Evolutionary conservation across 2,329 filamentous ascomycete genomes (phyloP).

Genomic region (Pseudonectria foliicola): DNA sequence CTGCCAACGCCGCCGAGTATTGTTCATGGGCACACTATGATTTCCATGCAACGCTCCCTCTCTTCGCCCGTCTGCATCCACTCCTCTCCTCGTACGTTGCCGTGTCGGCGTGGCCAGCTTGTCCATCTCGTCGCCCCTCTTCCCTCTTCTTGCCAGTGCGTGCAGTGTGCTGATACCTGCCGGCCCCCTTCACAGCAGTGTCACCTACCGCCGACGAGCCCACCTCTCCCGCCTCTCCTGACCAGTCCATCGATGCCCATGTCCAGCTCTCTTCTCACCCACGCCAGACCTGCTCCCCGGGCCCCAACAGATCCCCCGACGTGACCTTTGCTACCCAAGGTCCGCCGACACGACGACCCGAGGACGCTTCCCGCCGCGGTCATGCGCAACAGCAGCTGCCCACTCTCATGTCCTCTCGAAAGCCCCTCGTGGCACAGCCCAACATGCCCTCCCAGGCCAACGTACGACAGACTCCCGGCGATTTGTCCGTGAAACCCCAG

Average conservation of each 20-base stretch:
- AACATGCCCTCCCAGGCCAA: conserved; percentile 23
- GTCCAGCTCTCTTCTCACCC: conserved; percentile 38
- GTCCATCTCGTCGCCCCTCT: conserved; percentile 1
- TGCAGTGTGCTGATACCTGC: conserved; percentile 24
- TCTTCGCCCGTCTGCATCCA: conserved; percentile 55
- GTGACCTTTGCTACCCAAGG: conserved; percentile 26
- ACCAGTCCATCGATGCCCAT: conserved; percentile 47
- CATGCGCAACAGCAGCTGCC: conserved; percentile 30
- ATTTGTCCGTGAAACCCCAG: conserved; percentile 23
- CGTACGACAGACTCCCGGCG: conserved; percentile 21
- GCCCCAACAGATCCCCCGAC: conserved; percentile 44
- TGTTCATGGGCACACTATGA: conserved; percentile 47
- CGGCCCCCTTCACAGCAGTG: conserved; percentile 21
- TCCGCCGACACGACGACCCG: conserved; percentile 33
- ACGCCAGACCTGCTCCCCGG: conserved; percentile 46
- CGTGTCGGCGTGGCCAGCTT: conserved; percentile 8
- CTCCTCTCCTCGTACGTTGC: conserved; percentile 52
- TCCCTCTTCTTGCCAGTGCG: conserved; percentile 8
- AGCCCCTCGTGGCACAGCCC: conserved; percentile 43
- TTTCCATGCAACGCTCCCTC: conserved; percentile 55
- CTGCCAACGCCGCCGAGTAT: conserved; percentile 17
- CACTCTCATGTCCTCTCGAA: conserved; percentile 32
- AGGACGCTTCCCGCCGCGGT: conserved; percentile 34
- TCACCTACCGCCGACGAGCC: conserved; percentile 32
- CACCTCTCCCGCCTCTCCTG: conserved; percentile 48